These are phyloP conservation scores for Phytophthora colocasiae DNA, from an alignment of 352 stramenopile genomes.

Conservation along the genomic window DNA sequence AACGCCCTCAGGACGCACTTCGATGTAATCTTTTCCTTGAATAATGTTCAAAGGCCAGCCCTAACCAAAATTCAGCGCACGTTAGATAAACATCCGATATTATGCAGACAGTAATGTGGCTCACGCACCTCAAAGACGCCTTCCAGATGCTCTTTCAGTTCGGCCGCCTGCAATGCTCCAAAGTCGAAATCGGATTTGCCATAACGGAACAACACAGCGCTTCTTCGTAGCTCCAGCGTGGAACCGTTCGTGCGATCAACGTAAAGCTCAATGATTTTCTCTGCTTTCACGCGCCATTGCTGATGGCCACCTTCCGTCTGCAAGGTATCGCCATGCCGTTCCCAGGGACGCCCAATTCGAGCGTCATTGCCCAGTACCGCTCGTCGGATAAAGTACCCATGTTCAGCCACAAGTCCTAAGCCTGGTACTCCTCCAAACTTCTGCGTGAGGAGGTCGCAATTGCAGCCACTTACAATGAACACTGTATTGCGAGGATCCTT, in stretches of 20 bases:
- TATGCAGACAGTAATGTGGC: background rate
- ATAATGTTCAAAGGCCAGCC: constrained; percentile 82
- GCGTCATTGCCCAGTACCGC: constrained; percentile 71
- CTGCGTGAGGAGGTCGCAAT: constrained; percentile 95
- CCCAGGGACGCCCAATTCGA: constrained; percentile 73
- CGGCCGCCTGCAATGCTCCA: constrained; percentile 96
- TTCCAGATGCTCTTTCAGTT: constrained; percentile 97
- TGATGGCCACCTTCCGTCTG: constrained; percentile 59
- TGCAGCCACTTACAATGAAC: constrained; percentile 98
- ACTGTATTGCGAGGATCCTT: constrained; percentile 96
- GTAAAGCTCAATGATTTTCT: constrained; percentile 98
- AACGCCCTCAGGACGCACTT: constrained; percentile 96
- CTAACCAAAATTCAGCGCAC: constrained; percentile 26
- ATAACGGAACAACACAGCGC: constrained; percentile 98
- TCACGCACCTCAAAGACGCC: constrained; percentile 82
- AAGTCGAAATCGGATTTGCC: constrained; percentile 99
- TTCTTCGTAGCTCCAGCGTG: constrained; percentile 97
- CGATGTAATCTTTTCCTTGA: constrained; percentile 96
- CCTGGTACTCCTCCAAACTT: constrained; percentile 95
- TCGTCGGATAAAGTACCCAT: constrained; percentile 96
- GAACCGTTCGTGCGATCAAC: constrained; percentile 98
- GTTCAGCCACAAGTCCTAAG: constrained; percentile 97
- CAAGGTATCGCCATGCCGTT: constrained; percentile 73
- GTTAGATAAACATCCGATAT: background rate
- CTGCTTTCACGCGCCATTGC: constrained; percentile 95